phyloP scores from a whole-genome alignment of 257 asterid species.

The Salvia splendens region DNA sequence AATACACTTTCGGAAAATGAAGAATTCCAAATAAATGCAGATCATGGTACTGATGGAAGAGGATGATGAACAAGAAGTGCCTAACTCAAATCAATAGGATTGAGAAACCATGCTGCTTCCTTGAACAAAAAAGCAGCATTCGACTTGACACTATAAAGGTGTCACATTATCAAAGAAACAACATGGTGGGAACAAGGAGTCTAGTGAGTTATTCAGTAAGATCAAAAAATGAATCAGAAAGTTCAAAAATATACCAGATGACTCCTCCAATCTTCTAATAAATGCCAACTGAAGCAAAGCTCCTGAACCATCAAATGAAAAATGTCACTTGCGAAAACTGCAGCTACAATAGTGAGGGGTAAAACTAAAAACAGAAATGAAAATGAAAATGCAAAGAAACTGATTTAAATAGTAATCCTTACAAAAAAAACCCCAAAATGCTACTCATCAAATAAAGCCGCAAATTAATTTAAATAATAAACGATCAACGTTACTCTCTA shows the following conservation, averaged over 20 bases:
- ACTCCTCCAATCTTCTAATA: constrained; percentile 72
- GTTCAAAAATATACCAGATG: constrained; percentile 57
- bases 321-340: constrained; percentile 25
- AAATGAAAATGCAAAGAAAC: constrained; percentile 1
- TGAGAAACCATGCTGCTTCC: not conserved
- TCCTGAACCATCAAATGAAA: constrained; percentile 48
- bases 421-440: not conserved
- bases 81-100: constrained; percentile 7
- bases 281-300: constrained; percentile 67
- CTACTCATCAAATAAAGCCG: constrained; percentile 5
- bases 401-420: constrained; percentile 1
- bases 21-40: not conserved
- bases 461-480: not conserved
- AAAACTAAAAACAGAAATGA: constrained; percentile 5
- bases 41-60: not conserved
- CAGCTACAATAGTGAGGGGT: not conserved
- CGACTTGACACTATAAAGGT: constrained; percentile 2
- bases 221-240: constrained; percentile 15
- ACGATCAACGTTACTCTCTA: not conserved
- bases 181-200: not conserved
- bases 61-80: constrained; percentile 7
- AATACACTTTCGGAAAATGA: not conserved
- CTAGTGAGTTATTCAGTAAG: not conserved
- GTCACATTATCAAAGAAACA: constrained; percentile 12
- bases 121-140: not conserved